Base-by-base conservation (phyloP, 441 rosid species). In the Raphanus hybrid region DNA sequence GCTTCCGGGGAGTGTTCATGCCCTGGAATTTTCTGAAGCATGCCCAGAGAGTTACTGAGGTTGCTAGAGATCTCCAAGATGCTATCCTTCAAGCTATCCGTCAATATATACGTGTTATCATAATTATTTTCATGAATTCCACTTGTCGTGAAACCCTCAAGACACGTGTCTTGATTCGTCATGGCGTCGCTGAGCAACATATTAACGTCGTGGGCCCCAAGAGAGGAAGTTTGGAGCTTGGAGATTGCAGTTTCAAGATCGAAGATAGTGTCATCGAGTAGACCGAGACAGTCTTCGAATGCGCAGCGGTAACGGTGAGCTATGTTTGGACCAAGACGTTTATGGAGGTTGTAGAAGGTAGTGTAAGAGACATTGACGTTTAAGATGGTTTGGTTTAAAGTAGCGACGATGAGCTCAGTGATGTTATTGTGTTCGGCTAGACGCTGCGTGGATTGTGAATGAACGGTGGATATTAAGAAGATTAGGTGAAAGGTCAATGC, bases 121-220 rank as follows among this genome's bases (percentile, higher is more conserved):
- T 16, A 8, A 23, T 3, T 48, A 3, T n/a, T 3, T 1, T 2
- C 68, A 58, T 71, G 50, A 76, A 4, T 29, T 27, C 9, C 57
- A 67, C 81, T 78, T 50, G 63, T 67, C 7, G 84, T 72, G 20
- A 90, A 87, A 58, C 92, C 89, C 15, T 88, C 90, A 8, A 90
- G 94, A 57, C 94, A 90, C 62, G 92, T 88, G 85, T 86, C 86
- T 77, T 88, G 92, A 80, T 87, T 83, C 26, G 91, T 87, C 83
- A 85, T 83, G 66, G 90, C 88, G 34, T 79, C 85, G 81, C 88
- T 87, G 18, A 88, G 78, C 61, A 88, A 50, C 27, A 88, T 85
- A 52, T 72, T 83, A 75, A 89, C 39, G 77, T 85, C 82, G 54
- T 83, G 34, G 11, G 16, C 4, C 1, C 62, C 82, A 84, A 64